Evolutionary conservation across 2,329 filamentous ascomycete genomes (phyloP), one percentile per base, ranked within the genome.

Genomic region (Colletotrichum scovillei): DNA sequence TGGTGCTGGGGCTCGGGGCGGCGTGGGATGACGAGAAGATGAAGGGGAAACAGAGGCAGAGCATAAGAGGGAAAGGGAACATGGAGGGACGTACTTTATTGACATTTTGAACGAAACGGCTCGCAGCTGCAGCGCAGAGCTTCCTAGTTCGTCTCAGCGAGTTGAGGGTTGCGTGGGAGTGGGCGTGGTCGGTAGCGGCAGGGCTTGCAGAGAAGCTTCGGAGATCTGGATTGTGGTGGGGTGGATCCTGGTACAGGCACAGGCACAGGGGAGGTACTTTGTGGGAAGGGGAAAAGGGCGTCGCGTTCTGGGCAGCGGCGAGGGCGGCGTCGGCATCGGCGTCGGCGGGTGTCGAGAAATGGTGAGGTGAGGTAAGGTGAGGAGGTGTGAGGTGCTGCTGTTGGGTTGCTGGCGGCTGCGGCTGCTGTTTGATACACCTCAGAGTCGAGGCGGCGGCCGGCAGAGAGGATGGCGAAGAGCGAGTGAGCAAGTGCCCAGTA

Each of bases 1-100:
- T 66, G 73, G 58, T 67, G 73, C 62, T 67, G 74, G 55, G 64
- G 67, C 62, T 49, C 32, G 55, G n/a, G n/a, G 46, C 69, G 60
- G 70, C 63, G 64, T 69, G 49, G 67, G 62, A 67, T 53, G 67
- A 62, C 52, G 52, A 46, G 24, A 62, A 59, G 66, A 49, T 63
- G 59, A 56, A 62, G 58, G 63, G 46, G 62, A 38, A 56, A 57
- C 59, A 68, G 56, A 58, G 35, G 42, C 38, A 70, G 65, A 64
- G 58, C 71, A 74, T 42, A 59, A 53, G 53, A 63, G 46, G 49
- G 55, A 56, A 62, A 49, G 16, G 26, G 60, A 53, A 75, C 62
- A 73, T 57, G 73, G 69, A 76, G 70, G 80, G 79, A 84, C 85
- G 85, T 84, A 88, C 86, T 88, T 88, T 86, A 88, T 87, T 80